phyloP scores from a whole-genome alignment of 2,329 filamentous ascomycete species.

The Trichoderma hamatum region DNA sequence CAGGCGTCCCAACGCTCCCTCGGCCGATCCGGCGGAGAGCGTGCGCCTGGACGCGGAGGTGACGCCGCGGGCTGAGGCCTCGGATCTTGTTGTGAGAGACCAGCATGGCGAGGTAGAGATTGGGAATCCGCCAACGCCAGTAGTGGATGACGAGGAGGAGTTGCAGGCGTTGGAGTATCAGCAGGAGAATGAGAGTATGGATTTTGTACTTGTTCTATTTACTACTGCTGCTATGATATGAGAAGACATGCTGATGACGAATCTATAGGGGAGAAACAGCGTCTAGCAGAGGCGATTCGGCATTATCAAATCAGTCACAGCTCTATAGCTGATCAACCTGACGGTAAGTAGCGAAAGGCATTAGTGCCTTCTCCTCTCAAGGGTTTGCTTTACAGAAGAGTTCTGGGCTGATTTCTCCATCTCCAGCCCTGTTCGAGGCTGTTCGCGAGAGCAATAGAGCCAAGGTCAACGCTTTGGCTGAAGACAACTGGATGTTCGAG shows the following conservation, averaged over 20 bases:
- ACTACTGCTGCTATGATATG: not conserved
- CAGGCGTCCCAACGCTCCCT: constrained; percentile 55
- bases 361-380: not conserved
- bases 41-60: constrained; percentile 53
- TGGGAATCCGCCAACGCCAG: constrained; percentile 57
- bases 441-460: constrained; percentile 70
- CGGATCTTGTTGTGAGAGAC: constrained; percentile 65
- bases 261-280: constrained; percentile 58
- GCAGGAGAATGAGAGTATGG: constrained; percentile 59
- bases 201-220: not conserved
- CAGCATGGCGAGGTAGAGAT: constrained; percentile 65
- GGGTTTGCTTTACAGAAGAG: not conserved
- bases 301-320: constrained; percentile 61
- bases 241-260: not conserved
- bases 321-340: constrained; percentile 62
- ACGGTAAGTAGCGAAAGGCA: constrained; percentile 53
- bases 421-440: constrained; percentile 68
- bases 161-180: constrained; percentile 57
- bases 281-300: constrained; percentile 62
- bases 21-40: constrained; percentile 48
- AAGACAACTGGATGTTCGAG: constrained; percentile 93
- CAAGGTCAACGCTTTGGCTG: constrained; percentile 72
- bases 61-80: constrained; percentile 44
- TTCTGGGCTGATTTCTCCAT: not conserved
- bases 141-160: constrained; percentile 58